Evolutionary conservation across 257 asterid species (phyloP), one percentile per base, ranked within the genome.

Genomic region (Capsicum chinense): DNA sequence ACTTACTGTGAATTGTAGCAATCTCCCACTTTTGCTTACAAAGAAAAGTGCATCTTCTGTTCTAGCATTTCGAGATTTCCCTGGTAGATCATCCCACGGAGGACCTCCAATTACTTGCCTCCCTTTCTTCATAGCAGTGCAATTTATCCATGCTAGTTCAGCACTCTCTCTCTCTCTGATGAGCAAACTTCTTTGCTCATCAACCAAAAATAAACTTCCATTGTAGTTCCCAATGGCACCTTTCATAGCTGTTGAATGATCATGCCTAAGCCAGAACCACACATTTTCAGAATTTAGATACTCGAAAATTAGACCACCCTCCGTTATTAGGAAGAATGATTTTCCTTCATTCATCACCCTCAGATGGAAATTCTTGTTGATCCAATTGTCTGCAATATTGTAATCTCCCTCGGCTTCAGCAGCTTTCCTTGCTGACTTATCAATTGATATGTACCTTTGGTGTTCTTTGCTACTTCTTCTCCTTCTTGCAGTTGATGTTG

Each of bases 231-330:
- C 99, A 6, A 94, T 79, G 1, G 89, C 94, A 17, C 97, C 97
- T 85, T 83, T 88, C 60, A 95, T 89, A 15, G 86, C 88, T 0
- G 93, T 88, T 37, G 88, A 62, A 78, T 92, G 95, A 52, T 92
- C 94, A 56, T 95, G 98, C 83, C 89, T 92, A 44, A 95, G 87
- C 98, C 98, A 95, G 80, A 94, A 88, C 97, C 97, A 92, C 14
- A 87, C 83, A 80, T 91, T 88, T 33, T 92, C 97, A 44, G 93
- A 85, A 84, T 90, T 88, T 86, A 94, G 86, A 87, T 93, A 93
- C 84, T 95, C 99, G 35, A 91, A 91, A 12, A 86, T 86, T 86
- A 88, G 19, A 8, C 92, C 91, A 47, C 84, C 89, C 54, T 88
- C 90, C 60, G 96, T 87, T 84, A 92, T 88, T 44, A 94, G 86